These are phyloP conservation scores for Dillenia turbinata DNA, from an alignment of 164 flowering plant genomes.

Conservation along the genomic window DNA sequence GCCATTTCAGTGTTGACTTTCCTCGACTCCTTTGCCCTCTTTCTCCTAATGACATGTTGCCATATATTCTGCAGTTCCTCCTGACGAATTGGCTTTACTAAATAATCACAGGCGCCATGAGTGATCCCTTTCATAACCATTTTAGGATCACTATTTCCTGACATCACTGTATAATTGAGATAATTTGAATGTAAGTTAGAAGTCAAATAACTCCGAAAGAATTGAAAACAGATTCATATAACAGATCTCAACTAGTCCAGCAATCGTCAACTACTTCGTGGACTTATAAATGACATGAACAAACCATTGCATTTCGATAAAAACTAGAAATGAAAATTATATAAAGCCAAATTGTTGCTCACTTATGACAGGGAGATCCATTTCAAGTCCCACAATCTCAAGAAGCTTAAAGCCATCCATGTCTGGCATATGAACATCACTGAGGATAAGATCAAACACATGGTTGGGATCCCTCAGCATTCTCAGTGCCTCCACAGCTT, in stretches of 20 bases:
- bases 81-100: constrained; percentile 79
- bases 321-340: not conserved
- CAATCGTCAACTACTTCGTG: no score
- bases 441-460: constrained; percentile 71
- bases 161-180: constrained; percentile 55
- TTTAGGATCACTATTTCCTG: constrained; percentile 61
- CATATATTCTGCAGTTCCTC: constrained; percentile 92
- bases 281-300: no score
- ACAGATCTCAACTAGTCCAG: no score
- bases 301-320: no score
- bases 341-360: constrained; percentile 18
- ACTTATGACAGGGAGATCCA: constrained; percentile 98
- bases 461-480: constrained; percentile 68
- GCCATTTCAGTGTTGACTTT: no score
- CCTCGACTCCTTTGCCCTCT: constrained; percentile 14
- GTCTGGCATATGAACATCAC: constrained; percentile 94
- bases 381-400: constrained; percentile 85
- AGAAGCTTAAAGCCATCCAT: constrained; percentile 95
- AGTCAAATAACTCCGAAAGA: no score
- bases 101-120: constrained; percentile 91
- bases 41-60: constrained; percentile 89
- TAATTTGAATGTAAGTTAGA: not conserved
- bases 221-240: no score
- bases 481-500: constrained; percentile 56
- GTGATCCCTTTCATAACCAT: constrained; percentile 82